Evolutionary conservation across 176 grass and related monocot genomes (phyloP).

Genomic region (Carex littledalei): DNA sequence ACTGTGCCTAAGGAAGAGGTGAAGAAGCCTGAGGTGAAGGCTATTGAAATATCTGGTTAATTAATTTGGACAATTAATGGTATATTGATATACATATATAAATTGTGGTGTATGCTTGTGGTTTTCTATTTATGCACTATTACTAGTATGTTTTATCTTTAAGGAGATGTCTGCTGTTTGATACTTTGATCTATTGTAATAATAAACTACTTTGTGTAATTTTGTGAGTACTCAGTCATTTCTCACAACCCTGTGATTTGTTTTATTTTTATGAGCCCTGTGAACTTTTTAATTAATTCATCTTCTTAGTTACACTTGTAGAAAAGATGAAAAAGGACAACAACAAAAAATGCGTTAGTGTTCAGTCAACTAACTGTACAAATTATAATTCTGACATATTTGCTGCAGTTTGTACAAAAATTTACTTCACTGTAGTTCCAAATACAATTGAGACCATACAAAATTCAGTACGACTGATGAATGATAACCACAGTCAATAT

Average conservation of each 20-base stretch:
- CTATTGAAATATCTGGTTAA: constrained; percentile 46
- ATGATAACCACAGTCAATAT: not conserved
- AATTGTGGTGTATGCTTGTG: not conserved
- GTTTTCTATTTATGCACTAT: not conserved
- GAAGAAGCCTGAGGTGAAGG: constrained; percentile 40
- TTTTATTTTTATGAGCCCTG: not conserved
- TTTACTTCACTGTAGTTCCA: too few relatives aligned
- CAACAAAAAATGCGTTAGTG: not conserved
- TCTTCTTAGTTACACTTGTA: not conserved
- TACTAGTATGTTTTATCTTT: not conserved
- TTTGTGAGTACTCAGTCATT: not conserved
- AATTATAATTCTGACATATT: too few relatives aligned
- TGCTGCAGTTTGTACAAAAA: too few relatives aligned
- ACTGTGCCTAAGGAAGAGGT: constrained; percentile 41
- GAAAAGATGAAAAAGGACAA: not conserved
- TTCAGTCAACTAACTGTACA: too few relatives aligned
- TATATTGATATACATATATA: not conserved
- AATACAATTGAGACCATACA: too few relatives aligned
- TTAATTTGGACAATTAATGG: not conserved
- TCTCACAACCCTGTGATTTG: not conserved
- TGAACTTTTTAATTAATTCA: not conserved
- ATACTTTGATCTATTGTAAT: not conserved
- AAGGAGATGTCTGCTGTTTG: not conserved
- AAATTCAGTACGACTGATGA: too few relatives aligned
- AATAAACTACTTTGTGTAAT: not conserved